Percentiles rank a stretch among this genome's conserved stretches.
phyloP scores from a whole-genome alignment of 1,284 basidiomycete species.

The Megacollybia platyphylla region DNA sequence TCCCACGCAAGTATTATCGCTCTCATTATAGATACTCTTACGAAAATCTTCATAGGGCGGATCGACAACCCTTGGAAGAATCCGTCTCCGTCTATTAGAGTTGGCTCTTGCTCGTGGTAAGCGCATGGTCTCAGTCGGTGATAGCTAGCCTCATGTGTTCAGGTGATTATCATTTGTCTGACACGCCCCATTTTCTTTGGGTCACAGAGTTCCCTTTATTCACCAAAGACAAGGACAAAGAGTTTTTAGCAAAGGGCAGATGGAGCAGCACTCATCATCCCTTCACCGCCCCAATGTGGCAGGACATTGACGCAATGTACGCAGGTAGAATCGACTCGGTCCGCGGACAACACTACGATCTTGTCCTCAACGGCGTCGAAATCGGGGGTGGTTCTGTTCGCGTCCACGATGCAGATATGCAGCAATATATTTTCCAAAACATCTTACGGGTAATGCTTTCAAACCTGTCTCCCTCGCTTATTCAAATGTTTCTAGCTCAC shows the following conservation, averaged over 20 bases:
- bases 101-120: slow-evolving; percentile 49
- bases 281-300: slow-evolving; percentile 90
- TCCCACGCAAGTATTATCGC: slow-evolving; percentile 15
- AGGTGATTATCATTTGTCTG: slow-evolving; percentile 44
- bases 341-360: slow-evolving; percentile 93
- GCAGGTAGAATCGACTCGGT: slow-evolving; percentile 60
- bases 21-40: slow-evolving; percentile 8
- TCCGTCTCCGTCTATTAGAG: slow-evolving; percentile 58
- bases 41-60: slow-evolving; percentile 46
- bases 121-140: slow-evolving; percentile 14
- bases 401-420: slow-evolving; percentile 80
- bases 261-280: slow-evolving; percentile 92
- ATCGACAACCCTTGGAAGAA: slow-evolving; percentile 69
- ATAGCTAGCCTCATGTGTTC: slow-evolving; percentile 4
- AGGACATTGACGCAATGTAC: slow-evolving; percentile 71
- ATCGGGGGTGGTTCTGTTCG: slow-evolving; percentile 91
- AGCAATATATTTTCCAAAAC: slow-evolving; percentile 71
- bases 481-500: slow-evolving; percentile 38
- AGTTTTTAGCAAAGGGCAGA: slow-evolving; percentile 69
- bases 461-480: slow-evolving; percentile 4
- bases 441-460: slow-evolving; percentile 55
- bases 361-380: slow-evolving; percentile 91
- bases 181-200: slow-evolving; percentile 80
- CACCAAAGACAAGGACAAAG: slow-evolving; percentile 83
- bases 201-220: slow-evolving; percentile 94